Percentiles rank a stretch among this genome's conserved stretches.
These are phyloP conservation scores for Sugiyamaella paludigena DNA, from an alignment of 1,139 yeast species.

Conservation along the genomic window DNA sequence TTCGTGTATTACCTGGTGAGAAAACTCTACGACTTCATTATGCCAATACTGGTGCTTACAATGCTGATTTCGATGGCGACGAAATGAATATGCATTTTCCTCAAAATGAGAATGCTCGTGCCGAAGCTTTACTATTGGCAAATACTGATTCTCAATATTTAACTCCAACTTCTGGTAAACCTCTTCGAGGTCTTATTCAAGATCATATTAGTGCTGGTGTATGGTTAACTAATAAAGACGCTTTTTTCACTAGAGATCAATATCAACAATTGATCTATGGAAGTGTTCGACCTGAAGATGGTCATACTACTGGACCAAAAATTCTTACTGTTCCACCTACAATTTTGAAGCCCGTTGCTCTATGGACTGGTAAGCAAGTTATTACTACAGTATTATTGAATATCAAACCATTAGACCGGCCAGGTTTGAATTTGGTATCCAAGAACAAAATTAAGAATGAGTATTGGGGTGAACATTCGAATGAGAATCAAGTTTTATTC, in stretches of 20 bases:
- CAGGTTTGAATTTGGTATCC: constrained; percentile 82
- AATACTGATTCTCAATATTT: constrained; percentile 96
- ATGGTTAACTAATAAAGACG: constrained; percentile 91
- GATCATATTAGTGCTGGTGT: constrained; percentile 99
- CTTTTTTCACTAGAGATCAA: constrained; percentile 84
- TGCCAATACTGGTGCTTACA: constrained; percentile 98
- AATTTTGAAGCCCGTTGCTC: constrained; percentile 74
- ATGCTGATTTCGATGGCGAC: constrained; percentile 99
- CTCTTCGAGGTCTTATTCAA: constrained; percentile 97
- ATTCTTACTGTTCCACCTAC: constrained; percentile 89
- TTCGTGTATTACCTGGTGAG: constrained; percentile 94
- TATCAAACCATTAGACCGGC: constrained; percentile 80
- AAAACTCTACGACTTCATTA: constrained; percentile 95
- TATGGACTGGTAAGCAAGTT: constrained; percentile 99
- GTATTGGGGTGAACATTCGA: constrained; percentile 86
- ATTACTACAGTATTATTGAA: constrained; percentile 82
- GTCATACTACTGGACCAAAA: constrained; percentile 76
- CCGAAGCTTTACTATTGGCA: constrained; percentile 93
- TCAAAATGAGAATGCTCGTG: constrained; percentile 95
- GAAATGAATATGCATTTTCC: constrained; percentile 99
- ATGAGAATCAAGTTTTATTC: constrained; percentile 84
- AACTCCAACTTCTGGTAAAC: constrained; percentile 97
- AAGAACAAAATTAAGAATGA: constrained; percentile 90
- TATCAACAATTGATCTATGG: constrained; percentile 94
- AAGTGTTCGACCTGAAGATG: constrained; percentile 95